phyloP scores from a whole-genome alignment of 805 yeast genomes.

The Candida multigemmis region DNA sequence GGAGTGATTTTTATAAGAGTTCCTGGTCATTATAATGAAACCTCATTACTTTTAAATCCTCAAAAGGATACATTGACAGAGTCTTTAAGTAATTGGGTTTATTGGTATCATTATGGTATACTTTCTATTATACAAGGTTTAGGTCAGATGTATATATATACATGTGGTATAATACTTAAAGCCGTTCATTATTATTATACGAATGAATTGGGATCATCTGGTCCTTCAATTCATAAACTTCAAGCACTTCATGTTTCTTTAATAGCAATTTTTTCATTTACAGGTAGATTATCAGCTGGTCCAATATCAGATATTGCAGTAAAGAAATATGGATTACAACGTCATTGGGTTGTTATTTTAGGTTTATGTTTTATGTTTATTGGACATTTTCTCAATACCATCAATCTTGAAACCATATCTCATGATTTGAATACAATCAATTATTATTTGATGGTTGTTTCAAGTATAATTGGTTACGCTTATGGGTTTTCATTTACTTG shows the following conservation, averaged over 20 bases:
- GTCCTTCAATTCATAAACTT: conserved; percentile 9
- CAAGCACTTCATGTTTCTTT: conserved; percentile 26
- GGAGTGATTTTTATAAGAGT: conserved; percentile 23
- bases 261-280: conserved; percentile 20
- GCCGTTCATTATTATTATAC: conserved; percentile 16
- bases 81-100: conserved; percentile 17
- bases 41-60: not conserved
- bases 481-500: conserved; percentile 26
- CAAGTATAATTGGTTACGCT: conserved; percentile 21
- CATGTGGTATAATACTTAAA: conserved; percentile 21
- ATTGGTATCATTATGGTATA: conserved; percentile 22
- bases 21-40: conserved; percentile 12
- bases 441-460: conserved; percentile 11
- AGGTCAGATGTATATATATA: conserved; percentile 29
- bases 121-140: conserved; percentile 25
- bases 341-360: conserved; percentile 22
- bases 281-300: conserved; percentile 22
- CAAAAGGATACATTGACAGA: conserved; percentile 7
- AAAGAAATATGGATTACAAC: conserved; percentile 12
- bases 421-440: conserved; percentile 8
- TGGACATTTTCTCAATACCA: conserved; percentile 16
- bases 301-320: conserved; percentile 20
- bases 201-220: conserved; percentile 1
- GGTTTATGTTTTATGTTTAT: conserved; percentile 19
- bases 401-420: conserved; percentile 7